phyloP scores from a whole-genome alignment of 371 early-diverging fungal genomes.

The Saksenaea vasiformis region DNA sequence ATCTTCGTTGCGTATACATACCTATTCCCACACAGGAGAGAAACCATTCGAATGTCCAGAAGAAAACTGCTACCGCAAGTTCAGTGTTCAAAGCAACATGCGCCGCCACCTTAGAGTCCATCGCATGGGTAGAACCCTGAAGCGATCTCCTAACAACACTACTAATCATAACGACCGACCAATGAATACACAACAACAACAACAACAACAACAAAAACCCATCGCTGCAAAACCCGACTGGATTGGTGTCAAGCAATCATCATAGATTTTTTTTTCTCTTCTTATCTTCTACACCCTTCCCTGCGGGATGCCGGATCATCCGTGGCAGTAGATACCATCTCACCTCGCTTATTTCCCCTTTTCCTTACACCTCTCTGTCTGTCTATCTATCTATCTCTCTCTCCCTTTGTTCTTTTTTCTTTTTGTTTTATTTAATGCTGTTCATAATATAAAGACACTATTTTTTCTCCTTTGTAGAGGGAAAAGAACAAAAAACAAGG shows the following conservation, averaged over 20 bases:
- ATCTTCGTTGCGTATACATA: constrained; percentile 59
- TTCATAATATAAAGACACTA: not conserved
- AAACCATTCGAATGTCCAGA: constrained; percentile 59
- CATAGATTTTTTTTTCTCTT: constrained; percentile 1
- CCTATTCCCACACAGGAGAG: constrained; percentile 68
- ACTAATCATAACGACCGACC: constrained; percentile 1
- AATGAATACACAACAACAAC: constrained; percentile 7
- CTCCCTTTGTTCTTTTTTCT: not conserved
- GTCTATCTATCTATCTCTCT: not conserved
- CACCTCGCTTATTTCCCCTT: constrained; percentile 81
- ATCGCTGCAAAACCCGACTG: constrained; percentile 15
- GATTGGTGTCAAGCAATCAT: constrained; percentile 2
- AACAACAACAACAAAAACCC: constrained; percentile 10
- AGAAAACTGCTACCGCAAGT: constrained; percentile 55
- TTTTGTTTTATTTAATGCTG: not conserved
- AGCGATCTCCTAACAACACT: constrained; percentile 14
- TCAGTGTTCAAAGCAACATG: constrained; percentile 66
- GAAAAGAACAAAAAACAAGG: not conserved
- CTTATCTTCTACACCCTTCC: not conserved
- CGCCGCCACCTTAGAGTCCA: constrained; percentile 59
- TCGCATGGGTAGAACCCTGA: constrained; percentile 22
- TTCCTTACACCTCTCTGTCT: constrained; percentile 68
- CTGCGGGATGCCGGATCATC: constrained; percentile 3
- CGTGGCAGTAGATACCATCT: constrained; percentile 61
- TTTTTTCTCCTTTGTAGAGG: not conserved